phyloP scores from a whole-genome alignment of 306 rosid genomes.

The Begonia loranthoides region DNA sequence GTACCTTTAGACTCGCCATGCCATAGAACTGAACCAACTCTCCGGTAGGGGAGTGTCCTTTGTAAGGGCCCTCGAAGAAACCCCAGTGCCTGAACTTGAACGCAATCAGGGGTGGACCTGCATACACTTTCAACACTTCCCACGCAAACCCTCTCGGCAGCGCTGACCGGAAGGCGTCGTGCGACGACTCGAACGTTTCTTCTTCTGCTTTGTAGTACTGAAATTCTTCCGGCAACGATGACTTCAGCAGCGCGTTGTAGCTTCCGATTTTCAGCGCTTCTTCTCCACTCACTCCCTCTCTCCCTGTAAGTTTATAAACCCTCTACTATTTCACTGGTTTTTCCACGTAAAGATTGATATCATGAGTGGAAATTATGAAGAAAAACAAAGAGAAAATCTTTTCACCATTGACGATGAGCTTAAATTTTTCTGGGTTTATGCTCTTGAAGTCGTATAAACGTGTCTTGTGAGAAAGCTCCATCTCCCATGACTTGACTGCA shows the following conservation, averaged over 20 bases:
- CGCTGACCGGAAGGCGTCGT: constrained; percentile 40
- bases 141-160: constrained; percentile 81
- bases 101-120: constrained; percentile 56
- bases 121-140: constrained; percentile 56
- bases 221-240: constrained; percentile 35
- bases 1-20: constrained; percentile 52
- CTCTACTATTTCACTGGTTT: no score
- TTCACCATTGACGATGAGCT: constrained; percentile 39
- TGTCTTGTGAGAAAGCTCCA: constrained; percentile 48
- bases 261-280: constrained; percentile 50
- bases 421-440: constrained; percentile 35
- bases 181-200: constrained; percentile 66
- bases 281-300: constrained; percentile 50
- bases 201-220: constrained; percentile 43
- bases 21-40: constrained; percentile 48
- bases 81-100: constrained; percentile 88
- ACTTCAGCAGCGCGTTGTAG: constrained; percentile 53
- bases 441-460: constrained; percentile 31
- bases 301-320: constrained; percentile 16
- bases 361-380: no score
- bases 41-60: constrained; percentile 48
- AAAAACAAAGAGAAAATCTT: no score
- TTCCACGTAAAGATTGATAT: no score
- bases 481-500: constrained; percentile 38
- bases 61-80: constrained; percentile 63